A percentile compares a stretch with the other conserved stretches of the same genome.
These are phyloP conservation scores for Podaxis sp. DNA, from an alignment of 768 basidiomycete species.

Conservation along the genomic window DNA sequence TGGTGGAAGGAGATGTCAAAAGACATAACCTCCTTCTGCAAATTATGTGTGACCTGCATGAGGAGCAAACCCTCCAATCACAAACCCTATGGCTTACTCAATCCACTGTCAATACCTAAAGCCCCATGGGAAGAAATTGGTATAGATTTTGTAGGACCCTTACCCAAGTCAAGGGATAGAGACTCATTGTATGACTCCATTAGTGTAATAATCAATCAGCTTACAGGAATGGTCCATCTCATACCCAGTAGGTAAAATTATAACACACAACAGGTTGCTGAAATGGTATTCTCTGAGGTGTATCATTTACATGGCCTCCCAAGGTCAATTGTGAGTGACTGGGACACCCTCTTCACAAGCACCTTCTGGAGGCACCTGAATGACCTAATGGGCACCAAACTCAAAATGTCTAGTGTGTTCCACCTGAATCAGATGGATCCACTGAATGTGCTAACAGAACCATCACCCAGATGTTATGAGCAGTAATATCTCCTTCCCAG, in stretches of 20 bases:
- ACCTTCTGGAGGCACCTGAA: constrained; percentile 15
- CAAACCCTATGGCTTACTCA: constrained; percentile 22
- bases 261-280: too few species aligned
- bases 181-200: too few species aligned
- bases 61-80: constrained; percentile 22
- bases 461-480: constrained; percentile 19
- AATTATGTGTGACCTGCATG: constrained; percentile 22
- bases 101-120: constrained; percentile 16
- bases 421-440: constrained; percentile 16
- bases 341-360: constrained; percentile 15
- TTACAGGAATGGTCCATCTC: too few species aligned
- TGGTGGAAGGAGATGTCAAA: constrained; percentile 35
- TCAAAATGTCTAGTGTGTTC: constrained; percentile 15
- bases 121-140: constrained; percentile 13
- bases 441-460: constrained; percentile 20
- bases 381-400: constrained; percentile 10
- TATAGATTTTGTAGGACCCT: too few species aligned
- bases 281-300: neutral
- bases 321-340: constrained; percentile 9
- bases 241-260: too few species aligned
- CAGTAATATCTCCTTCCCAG: constrained; percentile 18
- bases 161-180: too few species aligned
- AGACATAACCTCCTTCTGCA: constrained; percentile 26
- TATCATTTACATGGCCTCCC: constrained; percentile 17
- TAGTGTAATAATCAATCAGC: too few species aligned